Conservation (phyloP, 208 protist species). For the Borovskyia barvae region DNA sequence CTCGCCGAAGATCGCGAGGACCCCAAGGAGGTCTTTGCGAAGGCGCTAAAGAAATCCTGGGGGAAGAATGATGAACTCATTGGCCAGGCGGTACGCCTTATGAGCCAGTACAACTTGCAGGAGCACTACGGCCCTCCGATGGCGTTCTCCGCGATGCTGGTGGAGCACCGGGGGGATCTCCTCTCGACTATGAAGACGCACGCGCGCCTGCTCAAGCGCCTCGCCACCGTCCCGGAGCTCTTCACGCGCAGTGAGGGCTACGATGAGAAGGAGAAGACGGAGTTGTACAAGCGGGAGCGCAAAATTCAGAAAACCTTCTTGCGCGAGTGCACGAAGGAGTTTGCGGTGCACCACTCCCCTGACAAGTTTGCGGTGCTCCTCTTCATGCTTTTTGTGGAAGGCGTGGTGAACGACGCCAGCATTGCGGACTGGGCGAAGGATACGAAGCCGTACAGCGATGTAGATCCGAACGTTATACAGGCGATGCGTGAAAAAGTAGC, state of each 20-base stretch:
- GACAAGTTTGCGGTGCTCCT: slow-evolving; percentile 62
- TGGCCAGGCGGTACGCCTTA: slow-evolving; percentile 51
- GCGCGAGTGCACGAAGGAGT: slow-evolving; percentile 51
- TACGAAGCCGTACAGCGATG: slow-evolving; percentile 14
- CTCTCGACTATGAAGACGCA: slow-evolving; percentile 53
- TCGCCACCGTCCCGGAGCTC: slow-evolving; percentile 58
- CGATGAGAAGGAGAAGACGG: slow-evolving; percentile 63
- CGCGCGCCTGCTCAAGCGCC: slow-evolving; percentile 54
- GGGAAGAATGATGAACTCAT: slow-evolving; percentile 38
- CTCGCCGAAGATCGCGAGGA: slow-evolving; percentile 39
- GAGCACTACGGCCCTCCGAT: slow-evolving; percentile 54
- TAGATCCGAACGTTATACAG: slow-evolving; percentile 22
- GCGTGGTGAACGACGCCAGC: slow-evolving; percentile 42
- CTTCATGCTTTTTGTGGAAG: slow-evolving; percentile 82
- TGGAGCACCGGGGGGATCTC: slow-evolving; percentile 38
- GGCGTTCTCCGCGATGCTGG: slow-evolving; percentile 45
- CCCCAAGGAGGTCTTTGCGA: slow-evolving; percentile 38
- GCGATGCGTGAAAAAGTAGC: slow-evolving; percentile 46
- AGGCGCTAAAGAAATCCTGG: slow-evolving; percentile 41
- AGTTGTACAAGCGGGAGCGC: slow-evolving; percentile 60
- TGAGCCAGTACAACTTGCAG: slow-evolving; percentile 69
- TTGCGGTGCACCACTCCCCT: slow-evolving; percentile 30
- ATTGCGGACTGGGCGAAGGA: slow-evolving; percentile 56
- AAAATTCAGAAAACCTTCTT: slow-evolving; percentile 62
- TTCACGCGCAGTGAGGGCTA: slow-evolving; percentile 29